Percentiles rank a stretch among this genome's conserved stretches.
Conservation (phyloP, 805 yeast species). For the Henningerozyma blattae region DNA sequence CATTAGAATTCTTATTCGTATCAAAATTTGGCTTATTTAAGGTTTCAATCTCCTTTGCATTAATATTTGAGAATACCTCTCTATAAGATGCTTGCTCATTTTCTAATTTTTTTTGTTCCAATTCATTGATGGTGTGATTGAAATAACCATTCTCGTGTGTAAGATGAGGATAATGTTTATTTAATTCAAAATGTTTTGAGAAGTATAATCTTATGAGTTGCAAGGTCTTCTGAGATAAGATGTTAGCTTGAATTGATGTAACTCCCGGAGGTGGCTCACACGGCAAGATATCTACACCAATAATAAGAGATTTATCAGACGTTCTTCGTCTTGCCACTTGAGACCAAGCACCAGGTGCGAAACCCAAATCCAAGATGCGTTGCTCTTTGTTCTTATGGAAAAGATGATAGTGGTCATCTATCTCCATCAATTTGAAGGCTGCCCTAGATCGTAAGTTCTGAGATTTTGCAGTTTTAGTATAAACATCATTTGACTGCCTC, state of each 20-base stretch:
- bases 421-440: slow-evolving; percentile 74
- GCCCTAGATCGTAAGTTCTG: slow-evolving; percentile 71
- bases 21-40: not conserved
- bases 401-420: slow-evolving; percentile 51
- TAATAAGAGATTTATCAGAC: slow-evolving; percentile 38
- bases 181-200: slow-evolving; percentile 16
- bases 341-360: slow-evolving; percentile 93
- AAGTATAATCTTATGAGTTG: slow-evolving; percentile 41
- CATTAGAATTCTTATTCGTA: slow-evolving; percentile 6
- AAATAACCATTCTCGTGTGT: slow-evolving; percentile 18
- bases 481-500: slow-evolving; percentile 56
- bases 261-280: slow-evolving; percentile 74
- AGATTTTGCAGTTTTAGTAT: slow-evolving; percentile 52
- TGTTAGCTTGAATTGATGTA: slow-evolving; percentile 75
- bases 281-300: slow-evolving; percentile 78
- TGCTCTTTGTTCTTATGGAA: slow-evolving; percentile 35
- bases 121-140: slow-evolving; percentile 11
- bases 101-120: not conserved
- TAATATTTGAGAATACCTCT: slow-evolving; percentile 15
- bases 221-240: slow-evolving; percentile 58
- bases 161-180: slow-evolving; percentile 19
- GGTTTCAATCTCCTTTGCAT: not conserved
- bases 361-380: slow-evolving; percentile 77
- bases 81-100: slow-evolving; percentile 18
- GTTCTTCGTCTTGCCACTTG: slow-evolving; percentile 60